phyloP scores from a whole-genome alignment of 345 rosid species.

The thale cress (Arabidopsis thaliana) region DNA sequence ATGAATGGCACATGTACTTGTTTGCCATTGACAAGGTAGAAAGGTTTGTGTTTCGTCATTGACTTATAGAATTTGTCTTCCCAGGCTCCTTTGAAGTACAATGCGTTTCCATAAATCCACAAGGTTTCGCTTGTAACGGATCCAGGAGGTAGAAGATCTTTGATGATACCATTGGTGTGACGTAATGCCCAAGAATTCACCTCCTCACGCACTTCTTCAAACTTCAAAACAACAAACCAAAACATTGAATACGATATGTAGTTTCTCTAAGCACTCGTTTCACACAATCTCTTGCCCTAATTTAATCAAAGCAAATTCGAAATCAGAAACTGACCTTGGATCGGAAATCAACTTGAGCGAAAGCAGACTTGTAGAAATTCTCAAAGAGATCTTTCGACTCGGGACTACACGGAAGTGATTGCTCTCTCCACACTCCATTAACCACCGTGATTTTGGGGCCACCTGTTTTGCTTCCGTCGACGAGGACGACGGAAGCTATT shows the following conservation, averaged over 20 bases:
- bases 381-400: constrained; percentile 6
- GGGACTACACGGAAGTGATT: neutral
- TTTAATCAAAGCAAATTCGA: neutral
- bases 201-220: neutral
- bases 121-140: neutral
- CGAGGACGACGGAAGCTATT: constrained; percentile 3
- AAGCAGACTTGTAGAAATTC: constrained; percentile 18
- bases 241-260: too few relatives aligned
- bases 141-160: neutral
- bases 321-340: constrained; percentile 20
- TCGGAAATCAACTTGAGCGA: constrained; percentile 24
- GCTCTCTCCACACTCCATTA: constrained; percentile 31
- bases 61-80: neutral
- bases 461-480: constrained; percentile 9
- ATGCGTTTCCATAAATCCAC: neutral
- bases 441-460: constrained; percentile 9
- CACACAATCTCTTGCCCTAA: neutral
- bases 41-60: neutral
- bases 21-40: neutral
- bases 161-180: neutral
- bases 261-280: too few relatives aligned
- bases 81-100: neutral
- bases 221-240: neutral
- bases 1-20: neutral
- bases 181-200: neutral